A percentile compares a stretch with the other conserved stretches of the same genome.
Conservation (phyloP, 805 yeast genomes). For the Candida succiphila region DNA sequence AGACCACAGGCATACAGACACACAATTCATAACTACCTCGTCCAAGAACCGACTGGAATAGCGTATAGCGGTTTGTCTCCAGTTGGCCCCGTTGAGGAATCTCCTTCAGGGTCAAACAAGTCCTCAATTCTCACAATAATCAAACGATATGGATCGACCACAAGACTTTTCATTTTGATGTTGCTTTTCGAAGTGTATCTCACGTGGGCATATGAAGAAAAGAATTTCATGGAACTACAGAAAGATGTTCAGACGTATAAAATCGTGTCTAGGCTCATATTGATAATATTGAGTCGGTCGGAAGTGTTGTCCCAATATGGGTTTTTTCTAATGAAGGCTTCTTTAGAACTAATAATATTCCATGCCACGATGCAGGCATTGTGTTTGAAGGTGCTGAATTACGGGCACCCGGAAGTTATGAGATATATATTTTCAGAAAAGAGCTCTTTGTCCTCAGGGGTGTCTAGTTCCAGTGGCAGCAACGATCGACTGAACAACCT, state of each 20-base stretch:
- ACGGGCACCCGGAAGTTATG: constrained; percentile 16
- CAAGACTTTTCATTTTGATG: constrained; percentile 51
- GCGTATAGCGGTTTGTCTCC: neutral
- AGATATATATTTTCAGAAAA: constrained; percentile 9
- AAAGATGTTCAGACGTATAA: constrained; percentile 1
- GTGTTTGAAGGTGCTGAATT: constrained; percentile 21
- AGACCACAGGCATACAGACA: constrained; percentile 88
- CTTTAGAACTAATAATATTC: constrained; percentile 20
- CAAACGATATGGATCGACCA: constrained; percentile 7
- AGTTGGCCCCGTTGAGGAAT: neutral
- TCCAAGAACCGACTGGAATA: constrained; percentile 6
- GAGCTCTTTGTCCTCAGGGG: neutral
- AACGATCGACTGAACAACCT: neutral
- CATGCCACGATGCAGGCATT: constrained; percentile 22
- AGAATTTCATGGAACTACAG: constrained; percentile 23
- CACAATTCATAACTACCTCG: constrained; percentile 63
- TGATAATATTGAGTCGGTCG: constrained; percentile 23
- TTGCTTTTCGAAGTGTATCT: constrained; percentile 82
- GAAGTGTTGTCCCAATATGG: constrained; percentile 40
- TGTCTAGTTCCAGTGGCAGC: neutral
- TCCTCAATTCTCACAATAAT: neutral
- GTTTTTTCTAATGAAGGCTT: constrained; percentile 43
- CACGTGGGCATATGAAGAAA: constrained; percentile 87
- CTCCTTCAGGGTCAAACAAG: neutral
- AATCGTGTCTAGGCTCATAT: constrained; percentile 14